Base-by-base conservation (phyloP, 140 eudicot genomes). In the Senecio squalidus region DNA sequence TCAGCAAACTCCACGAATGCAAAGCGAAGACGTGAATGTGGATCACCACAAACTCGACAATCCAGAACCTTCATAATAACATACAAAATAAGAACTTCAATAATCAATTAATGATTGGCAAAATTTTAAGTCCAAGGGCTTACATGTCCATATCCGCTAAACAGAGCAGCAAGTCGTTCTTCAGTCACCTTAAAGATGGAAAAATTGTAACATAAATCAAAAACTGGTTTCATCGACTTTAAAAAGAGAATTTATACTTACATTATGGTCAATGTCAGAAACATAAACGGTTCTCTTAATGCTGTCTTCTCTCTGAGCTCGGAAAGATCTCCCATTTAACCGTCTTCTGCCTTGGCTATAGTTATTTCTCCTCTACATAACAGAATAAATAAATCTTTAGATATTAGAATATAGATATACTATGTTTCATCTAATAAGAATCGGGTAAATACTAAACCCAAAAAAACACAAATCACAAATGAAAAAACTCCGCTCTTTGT, bases 1-100 rank as follows among this genome's bases (percentile, higher is more conserved):
- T 86, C 94, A 63, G 91, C 79, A 74, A 83, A 91, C 76, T 91
- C 98, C 28, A 91, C 98, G 59, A 91, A 91, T 51, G 96, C 98
- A 79, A 91, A 91, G 72, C 98, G 98, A 51, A 86, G 98, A 69
- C 95, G 94, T 53, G 98, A 91, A 70, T 86, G 84, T 4, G 98
- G 94, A 73, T 91, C 98, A 5, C 98, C 98, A 67, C 98, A 91
- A 34, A 91, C 80, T 66, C 98, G 85, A 62, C 98, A 91, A 67
- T 91, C 98, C 76, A 91, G 76, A 81, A 91, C 98, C 98, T 91
- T 73, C 72, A 38, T 30, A 26, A 40, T 24, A 36, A 41, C 38
- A 31, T 22, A 25, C 10, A n/a, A 73, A 15, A 66, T 50, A 56
- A 31, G 55, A 49, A 15, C 31, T 4, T 46, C 45, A 21, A 61